Conservation (phyloP, 2,329 filamentous ascomycete genomes). For the Ophiocordyceps sinensis region DNA sequence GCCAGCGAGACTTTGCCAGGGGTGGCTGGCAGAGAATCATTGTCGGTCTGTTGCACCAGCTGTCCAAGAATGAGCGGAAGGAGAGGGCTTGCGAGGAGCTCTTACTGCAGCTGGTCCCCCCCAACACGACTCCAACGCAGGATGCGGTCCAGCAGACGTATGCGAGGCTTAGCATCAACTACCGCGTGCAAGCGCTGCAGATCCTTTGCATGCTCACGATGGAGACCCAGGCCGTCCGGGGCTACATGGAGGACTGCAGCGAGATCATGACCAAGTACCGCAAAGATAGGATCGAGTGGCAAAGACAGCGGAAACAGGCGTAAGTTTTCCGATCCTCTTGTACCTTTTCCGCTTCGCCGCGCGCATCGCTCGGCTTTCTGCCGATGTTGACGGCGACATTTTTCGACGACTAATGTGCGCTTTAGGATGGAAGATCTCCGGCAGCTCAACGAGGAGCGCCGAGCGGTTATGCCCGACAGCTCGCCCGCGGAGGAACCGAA, state of each 20-base stretch:
- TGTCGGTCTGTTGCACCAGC: slow-evolving; percentile 70
- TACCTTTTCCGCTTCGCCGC: too few relatives aligned
- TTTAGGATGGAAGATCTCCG: slow-evolving; percentile 56
- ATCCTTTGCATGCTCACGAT: slow-evolving; percentile 76
- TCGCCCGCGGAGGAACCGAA: slow-evolving; percentile 46
- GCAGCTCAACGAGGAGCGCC: slow-evolving; percentile 56
- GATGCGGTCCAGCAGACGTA: slow-evolving; percentile 65
- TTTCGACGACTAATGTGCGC: slow-evolving; percentile 1
- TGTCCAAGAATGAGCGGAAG: slow-evolving; percentile 61
- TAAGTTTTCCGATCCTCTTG: slow-evolving; percentile 22
- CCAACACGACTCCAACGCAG: slow-evolving; percentile 57
- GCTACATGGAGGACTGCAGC: slow-evolving; percentile 82
- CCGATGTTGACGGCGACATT: neutral
- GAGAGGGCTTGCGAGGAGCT: slow-evolving; percentile 65
- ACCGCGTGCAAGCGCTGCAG: slow-evolving; percentile 66
- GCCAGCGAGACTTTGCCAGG: slow-evolving; percentile 69
- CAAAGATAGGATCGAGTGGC: slow-evolving; percentile 90
- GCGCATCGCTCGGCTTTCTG: too few relatives aligned
- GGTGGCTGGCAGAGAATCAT: slow-evolving; percentile 89
- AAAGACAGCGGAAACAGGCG: slow-evolving; percentile 59
- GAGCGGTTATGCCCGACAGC: slow-evolving; percentile 59
- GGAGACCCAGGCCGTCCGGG: slow-evolving; percentile 72
- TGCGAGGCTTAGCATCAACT: slow-evolving; percentile 63
- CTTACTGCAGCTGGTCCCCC: slow-evolving; percentile 65
- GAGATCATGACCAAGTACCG: slow-evolving; percentile 89